A percentile compares a stretch with the other conserved stretches of the same genome.
These are phyloP conservation scores for Venustampulla echinocandica DNA, from an alignment of 495 filamentous ascomycete species.

Conservation along the genomic window DNA sequence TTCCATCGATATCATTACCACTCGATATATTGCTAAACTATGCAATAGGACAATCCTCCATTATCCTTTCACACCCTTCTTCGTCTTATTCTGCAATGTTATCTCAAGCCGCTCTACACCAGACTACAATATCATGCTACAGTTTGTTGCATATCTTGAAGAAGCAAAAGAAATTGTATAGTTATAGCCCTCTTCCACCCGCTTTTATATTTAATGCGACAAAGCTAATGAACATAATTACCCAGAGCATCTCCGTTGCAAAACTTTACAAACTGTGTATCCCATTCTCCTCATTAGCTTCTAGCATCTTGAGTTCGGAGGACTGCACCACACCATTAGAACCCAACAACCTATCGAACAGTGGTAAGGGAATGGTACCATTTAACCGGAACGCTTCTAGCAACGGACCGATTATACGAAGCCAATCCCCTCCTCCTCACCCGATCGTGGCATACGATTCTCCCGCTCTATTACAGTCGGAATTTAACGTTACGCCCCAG, in stretches of 20 bases:
- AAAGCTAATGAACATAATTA: neutral
- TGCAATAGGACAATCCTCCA: conserved; percentile 10
- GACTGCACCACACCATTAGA: neutral
- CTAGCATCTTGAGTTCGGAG: neutral
- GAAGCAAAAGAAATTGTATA: conserved; percentile 9
- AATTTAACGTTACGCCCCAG: no score
- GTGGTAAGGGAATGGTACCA: neutral
- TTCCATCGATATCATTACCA: no score
- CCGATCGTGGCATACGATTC: no score
- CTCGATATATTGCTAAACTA: neutral
- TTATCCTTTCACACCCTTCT: conserved; percentile 14
- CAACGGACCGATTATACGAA: no score
- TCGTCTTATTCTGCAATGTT: conserved; percentile 10
- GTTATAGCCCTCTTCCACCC: neutral
- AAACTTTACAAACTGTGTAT: conserved; percentile 13
- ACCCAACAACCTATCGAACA: neutral
- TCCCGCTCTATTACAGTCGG: no score
- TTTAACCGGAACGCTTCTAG: no score
- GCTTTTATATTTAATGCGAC: neutral
- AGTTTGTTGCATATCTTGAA: conserved; percentile 9
- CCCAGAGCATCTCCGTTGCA: conserved; percentile 1
- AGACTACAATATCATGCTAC: conserved; percentile 3
- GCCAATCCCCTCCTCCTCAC: no score
- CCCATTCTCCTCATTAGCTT: conserved; percentile 5
- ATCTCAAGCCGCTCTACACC: neutral